These are phyloP conservation scores for Drechslera avenae DNA, from an alignment of 2,329 filamentous ascomycete species.

Conservation along the genomic window DNA sequence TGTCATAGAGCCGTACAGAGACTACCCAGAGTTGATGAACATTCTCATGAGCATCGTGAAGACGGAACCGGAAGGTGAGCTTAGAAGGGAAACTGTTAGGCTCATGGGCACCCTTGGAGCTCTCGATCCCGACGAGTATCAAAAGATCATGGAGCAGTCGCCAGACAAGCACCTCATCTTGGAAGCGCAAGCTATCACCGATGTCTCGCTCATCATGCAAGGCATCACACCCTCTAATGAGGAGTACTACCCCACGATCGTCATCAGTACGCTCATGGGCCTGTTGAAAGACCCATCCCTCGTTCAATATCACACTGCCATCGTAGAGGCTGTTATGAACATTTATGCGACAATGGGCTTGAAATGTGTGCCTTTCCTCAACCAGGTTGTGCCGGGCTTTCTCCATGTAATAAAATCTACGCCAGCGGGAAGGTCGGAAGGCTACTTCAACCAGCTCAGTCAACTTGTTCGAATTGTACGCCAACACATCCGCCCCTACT, in stretches of 20 bases:
- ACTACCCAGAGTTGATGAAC: slow-evolving; percentile 91
- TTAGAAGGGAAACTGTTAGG: slow-evolving; percentile 94
- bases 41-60: slow-evolving; percentile 94
- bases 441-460: slow-evolving; percentile 96
- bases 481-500: slow-evolving; percentile 91
- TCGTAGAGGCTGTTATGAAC: slow-evolving; percentile 98
- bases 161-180: slow-evolving; percentile 77
- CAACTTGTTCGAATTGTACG: slow-evolving; percentile 92
- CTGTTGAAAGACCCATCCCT: slow-evolving; percentile 91
- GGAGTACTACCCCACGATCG: slow-evolving; percentile 97
- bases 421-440: slow-evolving; percentile 78
- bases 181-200: slow-evolving; percentile 74
- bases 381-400: slow-evolving; percentile 93
- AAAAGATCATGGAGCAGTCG: slow-evolving; percentile 87
- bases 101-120: slow-evolving; percentile 94
- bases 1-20: slow-evolving; percentile 93
- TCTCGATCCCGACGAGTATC: slow-evolving; percentile 93
- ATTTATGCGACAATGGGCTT: slow-evolving; percentile 96
- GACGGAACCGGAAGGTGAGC: slow-evolving; percentile 81
- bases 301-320: slow-evolving; percentile 86
- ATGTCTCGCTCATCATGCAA: slow-evolving; percentile 97
- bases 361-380: slow-evolving; percentile 94
- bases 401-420: slow-evolving; percentile 85
- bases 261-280: slow-evolving; percentile 92
- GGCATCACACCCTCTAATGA: slow-evolving; percentile 95